Evolutionary conservation across 352 stramenopile species (phyloP).

Genomic region (Globisporangium spiculum): DNA sequence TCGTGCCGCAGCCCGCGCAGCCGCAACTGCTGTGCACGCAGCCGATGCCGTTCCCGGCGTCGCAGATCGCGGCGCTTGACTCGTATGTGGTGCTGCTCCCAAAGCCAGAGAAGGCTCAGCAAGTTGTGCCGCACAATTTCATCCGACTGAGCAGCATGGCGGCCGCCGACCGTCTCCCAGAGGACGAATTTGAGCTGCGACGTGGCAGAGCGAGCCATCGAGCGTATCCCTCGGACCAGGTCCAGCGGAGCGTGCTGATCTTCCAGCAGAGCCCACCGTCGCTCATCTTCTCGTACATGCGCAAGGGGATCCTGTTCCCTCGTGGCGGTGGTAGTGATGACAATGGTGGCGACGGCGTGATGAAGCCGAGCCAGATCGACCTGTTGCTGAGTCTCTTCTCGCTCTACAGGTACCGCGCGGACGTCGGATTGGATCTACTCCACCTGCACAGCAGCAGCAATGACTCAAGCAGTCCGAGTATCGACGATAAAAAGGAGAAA

Average conservation of each 20-base stretch:
- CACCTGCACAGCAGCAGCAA: constrained; percentile 16
- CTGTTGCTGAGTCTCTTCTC: constrained; percentile 80
- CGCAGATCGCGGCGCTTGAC: constrained; percentile 69
- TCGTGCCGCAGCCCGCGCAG: constrained; percentile 68
- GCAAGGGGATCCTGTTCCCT: constrained; percentile 32
- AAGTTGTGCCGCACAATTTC: constrained; percentile 23
- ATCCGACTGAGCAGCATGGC: constrained; percentile 41
- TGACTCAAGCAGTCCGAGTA: not conserved
- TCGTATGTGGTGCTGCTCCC: constrained; percentile 75
- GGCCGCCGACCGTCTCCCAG: constrained; percentile 45
- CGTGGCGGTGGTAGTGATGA: not conserved
- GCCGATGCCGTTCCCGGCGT: constrained; percentile 51
- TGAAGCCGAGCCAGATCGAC: constrained; percentile 62
- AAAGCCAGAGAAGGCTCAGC: constrained; percentile 12
- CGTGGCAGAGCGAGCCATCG: not conserved
- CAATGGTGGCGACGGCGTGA: constrained; percentile 9
- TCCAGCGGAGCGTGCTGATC: constrained; percentile 44
- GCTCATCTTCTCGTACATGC: constrained; percentile 60
- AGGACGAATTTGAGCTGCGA: constrained; percentile 58
- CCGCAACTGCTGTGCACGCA: constrained; percentile 68
- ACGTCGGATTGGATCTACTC: constrained; percentile 60
- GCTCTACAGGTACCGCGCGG: constrained; percentile 81
- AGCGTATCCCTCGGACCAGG: constrained; percentile 1
- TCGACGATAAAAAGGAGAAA: constrained; percentile 40
- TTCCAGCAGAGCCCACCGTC: constrained; percentile 79